Base-by-base conservation (phyloP, 345 rosid species). In the Geranium rotundifolium region DNA sequence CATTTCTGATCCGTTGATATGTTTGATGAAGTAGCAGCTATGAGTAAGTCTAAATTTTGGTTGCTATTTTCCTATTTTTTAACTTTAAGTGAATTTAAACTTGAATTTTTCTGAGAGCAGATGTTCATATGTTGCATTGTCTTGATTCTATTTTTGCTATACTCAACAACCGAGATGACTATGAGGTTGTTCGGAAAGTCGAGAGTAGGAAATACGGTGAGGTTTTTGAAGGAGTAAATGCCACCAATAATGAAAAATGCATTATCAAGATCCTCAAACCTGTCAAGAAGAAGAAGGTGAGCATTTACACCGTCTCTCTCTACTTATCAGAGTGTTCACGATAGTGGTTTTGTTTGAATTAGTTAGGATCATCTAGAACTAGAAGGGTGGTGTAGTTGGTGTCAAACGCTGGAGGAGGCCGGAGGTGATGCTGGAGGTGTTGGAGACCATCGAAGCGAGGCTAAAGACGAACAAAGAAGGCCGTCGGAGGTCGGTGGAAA, bases 121-220 rank as follows among this genome's bases (percentile, higher is more conserved):
- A 46, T 46, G 10, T 46, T 46, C 16, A 0, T 12, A 46, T 9
- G 52, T 3, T 16, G 57, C 9, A n/a, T 17, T 4, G 8, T 17
- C 19, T 18, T 55, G n/a, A 55, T 16, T 55, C 9, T n/a, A n/a
- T 34, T 34, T 31, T 18, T 18, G 18, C 37, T 67, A 5, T 50
- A 62, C 59, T 49, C 80, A 84, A 93, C 6, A 83, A 86, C 39
- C 93, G 84, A 71, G 96, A 89, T 71, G 86, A 84, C 72, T 86
- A 86, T 56, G 87, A 89, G 73, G 93, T 89, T 70, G 93, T 89
- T 63, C 78, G 90, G 58, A 89, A 89, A 84, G 91, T 86, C 70
- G 96, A 93, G 57, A 80, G 90, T 76, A 89, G 93, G 37, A 89
- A 89, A 79, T 89, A 89, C 69, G 83, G 96, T 58, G 93, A 89